Conservation (phyloP, 768 basidiomycete species). For the Wakefieldia striispora region DNA sequence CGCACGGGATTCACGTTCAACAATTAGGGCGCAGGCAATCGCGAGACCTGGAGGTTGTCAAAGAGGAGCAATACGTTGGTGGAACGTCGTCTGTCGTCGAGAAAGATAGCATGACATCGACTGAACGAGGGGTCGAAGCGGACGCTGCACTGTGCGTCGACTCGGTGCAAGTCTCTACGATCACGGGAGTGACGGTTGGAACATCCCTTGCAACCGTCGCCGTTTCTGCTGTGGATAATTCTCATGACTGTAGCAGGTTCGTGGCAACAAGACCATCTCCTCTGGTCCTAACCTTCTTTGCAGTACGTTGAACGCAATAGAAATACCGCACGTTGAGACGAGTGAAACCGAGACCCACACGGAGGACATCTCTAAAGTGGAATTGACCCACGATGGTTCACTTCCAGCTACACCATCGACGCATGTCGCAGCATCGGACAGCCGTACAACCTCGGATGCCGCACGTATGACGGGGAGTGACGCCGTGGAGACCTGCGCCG, state of each 20-base stretch:
- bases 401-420: background rate
- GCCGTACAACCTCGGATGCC: background rate
- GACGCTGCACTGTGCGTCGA: background rate
- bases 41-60: background rate
- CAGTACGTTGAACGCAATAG: background rate
- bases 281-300: background rate
- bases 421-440: background rate
- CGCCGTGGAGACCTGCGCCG: background rate
- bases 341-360: background rate
- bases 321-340: background rate
- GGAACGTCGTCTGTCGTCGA: background rate
- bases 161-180: background rate
- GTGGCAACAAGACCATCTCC: background rate
- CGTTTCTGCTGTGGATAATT: background rate
- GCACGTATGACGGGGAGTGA: background rate
- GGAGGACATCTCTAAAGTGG: background rate
- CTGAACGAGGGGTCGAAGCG: background rate
- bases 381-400: background rate
- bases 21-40: background rate
- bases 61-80: background rate
- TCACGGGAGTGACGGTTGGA: background rate
- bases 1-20: background rate
- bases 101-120: background rate
- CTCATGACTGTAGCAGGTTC: slow-evolving; percentile 1
- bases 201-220: background rate